Evolutionary conservation across 495 filamentous ascomycete genomes (phyloP).

Genomic region (Aspergillus cavernicola): DNA sequence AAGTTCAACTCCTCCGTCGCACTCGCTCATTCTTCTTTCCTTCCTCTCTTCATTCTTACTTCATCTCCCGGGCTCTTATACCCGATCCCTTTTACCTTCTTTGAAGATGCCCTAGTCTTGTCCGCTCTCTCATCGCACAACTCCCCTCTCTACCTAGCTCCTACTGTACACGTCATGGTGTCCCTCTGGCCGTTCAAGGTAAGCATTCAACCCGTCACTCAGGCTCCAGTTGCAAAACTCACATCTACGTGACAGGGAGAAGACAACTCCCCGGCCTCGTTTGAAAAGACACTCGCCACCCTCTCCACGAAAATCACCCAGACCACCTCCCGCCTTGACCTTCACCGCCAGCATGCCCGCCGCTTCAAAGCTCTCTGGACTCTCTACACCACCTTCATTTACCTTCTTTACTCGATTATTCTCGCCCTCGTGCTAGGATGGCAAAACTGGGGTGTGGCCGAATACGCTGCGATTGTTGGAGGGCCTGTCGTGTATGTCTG

Average conservation of each 20-base stretch:
- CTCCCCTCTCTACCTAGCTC: background rate
- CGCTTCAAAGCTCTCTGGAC: constrained; percentile 84
- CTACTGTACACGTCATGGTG: constrained; percentile 57
- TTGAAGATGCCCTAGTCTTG: constrained; percentile 2
- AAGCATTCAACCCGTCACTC: constrained; percentile 15
- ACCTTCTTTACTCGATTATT: constrained; percentile 78
- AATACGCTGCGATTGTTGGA: constrained; percentile 73
- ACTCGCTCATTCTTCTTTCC: constrained; percentile 1
- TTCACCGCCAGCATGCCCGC: constrained; percentile 63
- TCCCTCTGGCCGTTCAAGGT: constrained; percentile 81
- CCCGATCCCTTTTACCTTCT: background rate
- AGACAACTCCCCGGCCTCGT: constrained; percentile 81
- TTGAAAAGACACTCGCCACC: constrained; percentile 82
- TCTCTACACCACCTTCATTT: constrained; percentile 84
- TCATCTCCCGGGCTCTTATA: background rate
- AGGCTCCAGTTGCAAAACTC: background rate
- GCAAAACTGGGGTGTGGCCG: constrained; percentile 67
- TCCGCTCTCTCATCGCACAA: constrained; percentile 2
- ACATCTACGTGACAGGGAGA: constrained; percentile 54
- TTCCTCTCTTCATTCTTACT: constrained; percentile 1
- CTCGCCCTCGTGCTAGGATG: constrained; percentile 81
- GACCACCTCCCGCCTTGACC: constrained; percentile 66
- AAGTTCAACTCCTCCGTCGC: background rate
- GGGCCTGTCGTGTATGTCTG: constrained; percentile 69
- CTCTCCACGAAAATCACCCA: constrained; percentile 77